phyloP scores from a whole-genome alignment of 2,329 filamentous ascomycete species.

The Hymenoscyphus fraxineus region DNA sequence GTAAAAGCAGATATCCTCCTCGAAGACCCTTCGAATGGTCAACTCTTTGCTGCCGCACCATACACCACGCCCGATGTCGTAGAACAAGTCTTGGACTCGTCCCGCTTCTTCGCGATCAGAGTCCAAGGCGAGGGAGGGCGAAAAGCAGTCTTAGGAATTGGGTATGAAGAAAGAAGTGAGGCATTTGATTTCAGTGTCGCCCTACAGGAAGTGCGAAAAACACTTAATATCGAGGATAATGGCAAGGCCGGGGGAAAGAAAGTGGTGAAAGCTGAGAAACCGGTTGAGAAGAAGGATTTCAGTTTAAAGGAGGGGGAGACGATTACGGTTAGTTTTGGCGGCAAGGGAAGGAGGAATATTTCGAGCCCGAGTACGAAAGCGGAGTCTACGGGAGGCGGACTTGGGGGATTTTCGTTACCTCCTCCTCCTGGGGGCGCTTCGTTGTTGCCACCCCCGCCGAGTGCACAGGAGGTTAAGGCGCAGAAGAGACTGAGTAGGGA shows the following conservation, averaged over 20 bases:
- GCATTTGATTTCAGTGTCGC: slow-evolving; percentile 83
- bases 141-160: slow-evolving; percentile 77
- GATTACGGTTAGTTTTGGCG: slow-evolving; percentile 74
- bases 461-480: slow-evolving; percentile 56
- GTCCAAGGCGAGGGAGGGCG: slow-evolving; percentile 72
- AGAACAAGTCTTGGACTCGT: slow-evolving; percentile 74
- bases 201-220: slow-evolving; percentile 72
- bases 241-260: slow-evolving; percentile 32
- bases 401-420: slow-evolving; percentile 60
- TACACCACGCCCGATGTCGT: slow-evolving; percentile 65
- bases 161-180: slow-evolving; percentile 81
- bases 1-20: slow-evolving; percentile 74
- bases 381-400: slow-evolving; percentile 27
- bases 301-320: slow-evolving; percentile 87
- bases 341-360: slow-evolving; percentile 39
- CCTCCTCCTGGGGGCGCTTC: slow-evolving; percentile 49
- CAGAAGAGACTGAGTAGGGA: slow-evolving; percentile 53
- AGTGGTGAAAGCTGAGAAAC: slow-evolving; percentile 35
- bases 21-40: slow-evolving; percentile 68
- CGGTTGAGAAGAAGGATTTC: slow-evolving; percentile 65
- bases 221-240: slow-evolving; percentile 56
- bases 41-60: slow-evolving; percentile 80
- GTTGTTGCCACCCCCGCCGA: slow-evolving; percentile 64
- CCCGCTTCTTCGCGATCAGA: slow-evolving; percentile 78
- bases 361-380: slow-evolving; percentile 5